Evolutionary conservation across 2,329 filamentous ascomycete genomes (phyloP).

Genomic region (Berkeleyomyces rouxiae): DNA sequence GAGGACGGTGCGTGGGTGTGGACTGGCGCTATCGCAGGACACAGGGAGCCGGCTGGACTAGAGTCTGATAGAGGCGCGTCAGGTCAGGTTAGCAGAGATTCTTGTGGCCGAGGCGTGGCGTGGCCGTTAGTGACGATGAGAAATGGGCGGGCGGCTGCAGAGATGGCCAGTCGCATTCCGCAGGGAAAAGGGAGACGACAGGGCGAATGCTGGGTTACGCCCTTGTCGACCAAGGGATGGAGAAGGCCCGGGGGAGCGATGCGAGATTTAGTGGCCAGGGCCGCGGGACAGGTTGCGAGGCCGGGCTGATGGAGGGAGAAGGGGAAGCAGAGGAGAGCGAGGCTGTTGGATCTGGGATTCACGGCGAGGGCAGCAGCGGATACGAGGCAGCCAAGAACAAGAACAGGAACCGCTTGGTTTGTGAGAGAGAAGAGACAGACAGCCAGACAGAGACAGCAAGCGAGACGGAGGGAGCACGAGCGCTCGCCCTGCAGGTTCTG

Average conservation of each 20-base stretch:
- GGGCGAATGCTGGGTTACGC: background rate
- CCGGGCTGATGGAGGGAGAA: background rate
- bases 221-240: background rate
- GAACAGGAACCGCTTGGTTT: constrained; percentile 7
- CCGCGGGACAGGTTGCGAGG: background rate
- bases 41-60: background rate
- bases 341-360: background rate
- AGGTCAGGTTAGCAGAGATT: background rate
- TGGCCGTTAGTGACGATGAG: background rate
- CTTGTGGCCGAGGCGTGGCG: background rate
- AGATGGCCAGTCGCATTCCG: background rate
- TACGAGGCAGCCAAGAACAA: background rate
- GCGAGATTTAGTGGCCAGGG: constrained; percentile 1
- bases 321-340: background rate
- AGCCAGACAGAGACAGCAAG: constrained; percentile 1
- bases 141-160: background rate
- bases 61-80: background rate
- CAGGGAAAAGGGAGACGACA: background rate
- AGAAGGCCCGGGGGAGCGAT: background rate
- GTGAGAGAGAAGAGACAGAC: constrained; percentile 2
- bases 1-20: background rate
- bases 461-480: background rate
- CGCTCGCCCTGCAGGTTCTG: background rate
- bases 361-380: background rate
- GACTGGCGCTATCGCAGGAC: background rate